Conservation (phyloP, 441 rosid genomes). For the Pelargonium citronellum region DNA sequence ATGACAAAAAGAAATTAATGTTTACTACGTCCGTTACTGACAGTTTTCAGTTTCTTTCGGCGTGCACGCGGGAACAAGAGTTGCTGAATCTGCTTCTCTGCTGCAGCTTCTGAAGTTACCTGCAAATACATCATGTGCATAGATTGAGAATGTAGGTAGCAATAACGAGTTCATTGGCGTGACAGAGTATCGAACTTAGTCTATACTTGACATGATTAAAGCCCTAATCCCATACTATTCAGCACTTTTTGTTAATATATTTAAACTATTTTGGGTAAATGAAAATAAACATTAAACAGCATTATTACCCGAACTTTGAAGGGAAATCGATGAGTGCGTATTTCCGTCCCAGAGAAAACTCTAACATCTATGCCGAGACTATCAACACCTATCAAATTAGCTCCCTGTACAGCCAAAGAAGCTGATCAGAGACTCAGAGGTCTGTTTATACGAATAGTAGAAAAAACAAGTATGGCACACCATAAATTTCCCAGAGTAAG, state of each 20-base stretch:
- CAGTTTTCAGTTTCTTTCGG: constrained; percentile 58
- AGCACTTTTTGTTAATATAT: not conserved
- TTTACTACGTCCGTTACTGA: constrained; percentile 36
- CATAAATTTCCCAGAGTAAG: not conserved
- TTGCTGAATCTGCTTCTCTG: constrained; percentile 80
- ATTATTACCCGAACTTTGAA: constrained; percentile 66
- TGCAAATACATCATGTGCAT: constrained; percentile 25
- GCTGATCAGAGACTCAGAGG: constrained; percentile 17
- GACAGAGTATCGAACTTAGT: not conserved
- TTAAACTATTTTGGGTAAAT: not conserved
- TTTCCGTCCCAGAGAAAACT: constrained; percentile 63
- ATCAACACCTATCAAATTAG: constrained; percentile 71
- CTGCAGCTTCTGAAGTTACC: constrained; percentile 65
- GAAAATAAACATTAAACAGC: not conserved
- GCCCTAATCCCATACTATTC: not conserved
- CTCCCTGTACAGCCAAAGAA: constrained; percentile 43
- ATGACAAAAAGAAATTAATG: constrained; percentile 22
- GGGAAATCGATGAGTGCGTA: constrained; percentile 82
- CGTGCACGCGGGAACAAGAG: constrained; percentile 69
- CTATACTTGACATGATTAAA: not conserved
- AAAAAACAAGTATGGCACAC: not conserved
- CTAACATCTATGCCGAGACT: constrained; percentile 92
- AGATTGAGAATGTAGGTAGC: not conserved
- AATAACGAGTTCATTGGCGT: not conserved
- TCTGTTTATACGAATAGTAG: not conserved